phyloP scores from a whole-genome alignment of 768 basidiomycete species.

The Russula ochroleuca region DNA sequence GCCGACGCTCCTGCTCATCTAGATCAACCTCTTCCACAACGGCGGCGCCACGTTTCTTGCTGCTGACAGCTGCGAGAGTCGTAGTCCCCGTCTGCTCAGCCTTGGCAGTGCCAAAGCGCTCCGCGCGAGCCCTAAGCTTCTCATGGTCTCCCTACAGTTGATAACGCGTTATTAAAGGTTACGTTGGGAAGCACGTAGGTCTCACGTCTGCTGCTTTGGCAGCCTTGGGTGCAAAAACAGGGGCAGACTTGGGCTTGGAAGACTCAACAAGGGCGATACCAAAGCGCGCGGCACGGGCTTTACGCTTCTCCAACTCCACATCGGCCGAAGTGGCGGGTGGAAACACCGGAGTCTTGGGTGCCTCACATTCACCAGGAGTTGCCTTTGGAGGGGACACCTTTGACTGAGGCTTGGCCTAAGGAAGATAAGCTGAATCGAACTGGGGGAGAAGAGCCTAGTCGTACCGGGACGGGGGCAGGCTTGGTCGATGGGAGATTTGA shows the following conservation, averaged over 20 bases:
- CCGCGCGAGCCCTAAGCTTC: conserved; percentile 49
- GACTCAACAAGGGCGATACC: conserved; percentile 58
- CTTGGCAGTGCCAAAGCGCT: conserved; percentile 46
- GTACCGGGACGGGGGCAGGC: conserved; percentile 1
- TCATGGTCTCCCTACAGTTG: conserved; percentile 29
- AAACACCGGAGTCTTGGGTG: conserved; percentile 4
- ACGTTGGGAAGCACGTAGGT: not conserved
- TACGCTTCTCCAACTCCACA: conserved; percentile 53
- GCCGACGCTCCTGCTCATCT: conserved; percentile 25
- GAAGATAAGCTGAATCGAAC: not conserved
- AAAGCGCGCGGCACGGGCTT: conserved; percentile 63
- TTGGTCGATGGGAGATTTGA: conserved; percentile 11
- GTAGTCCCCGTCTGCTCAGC: conserved; percentile 7
- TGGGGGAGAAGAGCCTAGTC: not conserved
- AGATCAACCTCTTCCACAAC: conserved; percentile 38
- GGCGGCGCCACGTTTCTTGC: conserved; percentile 36
- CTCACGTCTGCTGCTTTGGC: conserved; percentile 10
- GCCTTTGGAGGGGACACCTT: conserved; percentile 1
- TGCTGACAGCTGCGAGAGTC: conserved; percentile 6
- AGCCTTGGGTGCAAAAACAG: conserved; percentile 25
- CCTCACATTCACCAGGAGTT: not conserved
- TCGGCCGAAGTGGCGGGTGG: conserved; percentile 35
- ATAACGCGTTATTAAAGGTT: not conserved
- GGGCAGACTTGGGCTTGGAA: conserved; percentile 27
- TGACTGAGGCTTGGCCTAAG: conserved; percentile 9